Percentiles rank a stretch among this genome's conserved stretches.
These are phyloP conservation scores for Logfia minima DNA, from an alignment of 129 eudicot genomes.

Conservation along the genomic window DNA sequence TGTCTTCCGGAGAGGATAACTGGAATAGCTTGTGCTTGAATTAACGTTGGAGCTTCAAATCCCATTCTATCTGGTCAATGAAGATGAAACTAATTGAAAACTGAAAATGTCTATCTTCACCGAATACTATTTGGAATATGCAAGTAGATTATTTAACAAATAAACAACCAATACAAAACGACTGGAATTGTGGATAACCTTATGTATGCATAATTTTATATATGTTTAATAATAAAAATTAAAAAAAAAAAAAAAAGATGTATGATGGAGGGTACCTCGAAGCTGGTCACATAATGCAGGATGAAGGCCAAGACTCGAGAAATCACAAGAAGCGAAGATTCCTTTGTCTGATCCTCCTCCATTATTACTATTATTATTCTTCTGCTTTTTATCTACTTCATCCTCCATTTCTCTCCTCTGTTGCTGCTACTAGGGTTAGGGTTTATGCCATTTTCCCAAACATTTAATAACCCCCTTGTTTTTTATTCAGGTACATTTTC, in stretches of 20 bases:
- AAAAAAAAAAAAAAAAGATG: not conserved
- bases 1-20: constrained; percentile 80
- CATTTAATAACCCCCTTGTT: not conserved
- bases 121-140: not conserved
- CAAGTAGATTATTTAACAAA: not conserved
- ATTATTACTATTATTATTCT: not conserved
- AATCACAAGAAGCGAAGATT: constrained; percentile 71
- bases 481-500: not conserved
- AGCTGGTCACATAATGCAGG: constrained; percentile 68
- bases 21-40: constrained; percentile 93
- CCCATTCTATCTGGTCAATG: constrained; percentile 69
- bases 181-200: too few species aligned
- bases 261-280: constrained; percentile 42
- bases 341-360: constrained; percentile 9
- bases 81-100: not conserved
- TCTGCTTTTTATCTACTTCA: not conserved
- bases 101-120: not conserved
- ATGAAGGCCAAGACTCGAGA: constrained; percentile 79
- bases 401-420: not conserved
- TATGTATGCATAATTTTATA: not conserved
- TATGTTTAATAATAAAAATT: not conserved
- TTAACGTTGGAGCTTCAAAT: constrained; percentile 67
- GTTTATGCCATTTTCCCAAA: not conserved
- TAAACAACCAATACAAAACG: not conserved
- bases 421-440: not conserved